Base-by-base conservation (phyloP, 108 stramenopile genomes). In the Chaetoceros muelleri region DNA sequence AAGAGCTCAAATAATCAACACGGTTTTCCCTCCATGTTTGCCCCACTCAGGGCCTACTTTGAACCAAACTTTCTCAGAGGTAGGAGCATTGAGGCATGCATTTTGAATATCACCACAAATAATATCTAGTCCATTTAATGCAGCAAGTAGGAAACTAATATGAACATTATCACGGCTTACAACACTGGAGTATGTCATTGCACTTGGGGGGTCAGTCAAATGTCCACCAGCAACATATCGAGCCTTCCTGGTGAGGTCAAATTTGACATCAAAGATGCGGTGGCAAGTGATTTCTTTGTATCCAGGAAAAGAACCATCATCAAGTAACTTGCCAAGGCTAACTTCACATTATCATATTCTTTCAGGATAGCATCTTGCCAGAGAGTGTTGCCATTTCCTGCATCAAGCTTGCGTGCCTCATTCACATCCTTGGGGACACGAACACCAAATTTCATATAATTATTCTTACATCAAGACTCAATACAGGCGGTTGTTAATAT, bases 401-500 rank as follows among this genome's bases (percentile, higher is more conserved):
- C 48, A 53, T 79, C 73, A 19, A 79, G 57, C 20, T 54, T 55
- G 1, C 52, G 10, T 5, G 73, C 78, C 45, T 74, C 70, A 10
- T 59, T 62, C 13, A 74, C 58, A 22, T 31, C 44, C 40, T 48
- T 59, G 3, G 76, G 76, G 2, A 80, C 1, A 1, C 58, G 2
- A 26, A 80, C 60, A 0, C 74, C 72, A 59, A 53, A 73, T 31
- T 80, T 80, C n/a, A n/a, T n/a, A n/a, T n/a, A n/a, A n/a, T n/a
- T n/a, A n/a, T n/a, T n/a, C n/a, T n/a, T n/a, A n/a, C n/a, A n/a
- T n/a, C n/a, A n/a, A n/a, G n/a, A n/a, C n/a, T n/a, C n/a, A n/a
- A n/a, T n/a, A n/a, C n/a, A n/a, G n/a, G n/a, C n/a, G n/a, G n/a
- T n/a, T n/a, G n/a, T n/a, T n/a, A n/a, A n/a, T n/a, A n/a, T n/a